Conservation (phyloP, 2,329 filamentous ascomycete species). For the Colletotrichum melonis region DNA sequence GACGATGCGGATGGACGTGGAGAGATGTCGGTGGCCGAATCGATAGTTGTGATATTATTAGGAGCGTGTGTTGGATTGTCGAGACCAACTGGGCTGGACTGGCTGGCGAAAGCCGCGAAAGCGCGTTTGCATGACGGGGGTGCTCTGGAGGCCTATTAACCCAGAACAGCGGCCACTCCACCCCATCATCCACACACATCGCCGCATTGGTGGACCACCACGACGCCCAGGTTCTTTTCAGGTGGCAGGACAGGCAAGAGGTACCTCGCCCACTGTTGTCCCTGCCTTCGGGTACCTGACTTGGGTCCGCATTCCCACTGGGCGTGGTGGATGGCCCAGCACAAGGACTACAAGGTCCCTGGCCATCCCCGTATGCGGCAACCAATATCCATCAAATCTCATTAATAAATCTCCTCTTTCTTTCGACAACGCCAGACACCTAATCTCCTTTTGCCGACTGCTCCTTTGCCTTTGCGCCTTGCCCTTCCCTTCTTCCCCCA, state of each 20-base stretch:
- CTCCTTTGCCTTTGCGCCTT: background rate
- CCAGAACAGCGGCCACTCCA: conserved; percentile 8
- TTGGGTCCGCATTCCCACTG: background rate
- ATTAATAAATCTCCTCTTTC: conserved; percentile 35
- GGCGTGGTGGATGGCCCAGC: too few relatives aligned
- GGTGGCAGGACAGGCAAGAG: background rate
- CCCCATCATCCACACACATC: background rate
- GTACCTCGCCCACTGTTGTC: background rate
- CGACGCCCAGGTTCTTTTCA: background rate
- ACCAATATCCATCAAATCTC: conserved; percentile 32
- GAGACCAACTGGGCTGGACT: conserved; percentile 11
- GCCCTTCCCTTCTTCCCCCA: conserved; percentile 21
- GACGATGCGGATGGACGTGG: background rate
- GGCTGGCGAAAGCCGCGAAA: conserved; percentile 21
- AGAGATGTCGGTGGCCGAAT: background rate
- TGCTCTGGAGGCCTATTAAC: conserved; percentile 7
- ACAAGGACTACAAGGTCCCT: background rate
- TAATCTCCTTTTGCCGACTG: conserved; percentile 21
- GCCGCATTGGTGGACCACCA: background rate
- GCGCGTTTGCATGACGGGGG: conserved; percentile 25
- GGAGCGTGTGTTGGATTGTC: conserved; percentile 1
- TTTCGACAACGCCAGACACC: conserved; percentile 14
- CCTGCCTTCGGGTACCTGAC: conserved; percentile 24
- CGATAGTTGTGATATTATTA: conserved; percentile 28
- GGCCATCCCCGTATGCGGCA: background rate